Evolutionary conservation across 129 eudicot genomes (phyloP).

Genomic region (Heracleum sosnowskyi): DNA sequence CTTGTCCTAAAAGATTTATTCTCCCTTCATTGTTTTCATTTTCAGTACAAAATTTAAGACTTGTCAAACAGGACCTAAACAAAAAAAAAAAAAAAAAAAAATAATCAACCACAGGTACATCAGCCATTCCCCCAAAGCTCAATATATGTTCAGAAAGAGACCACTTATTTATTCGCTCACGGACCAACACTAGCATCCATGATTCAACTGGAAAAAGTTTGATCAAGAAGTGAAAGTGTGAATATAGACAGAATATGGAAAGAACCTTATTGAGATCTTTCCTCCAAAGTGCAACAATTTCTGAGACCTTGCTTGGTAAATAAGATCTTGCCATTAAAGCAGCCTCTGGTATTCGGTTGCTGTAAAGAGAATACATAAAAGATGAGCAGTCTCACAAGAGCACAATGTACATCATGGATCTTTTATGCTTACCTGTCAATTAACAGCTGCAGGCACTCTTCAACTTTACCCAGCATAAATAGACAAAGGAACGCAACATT

Average conservation of each 20-base stretch:
- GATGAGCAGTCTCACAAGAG: not conserved
- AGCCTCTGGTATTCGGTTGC: constrained; percentile 94
- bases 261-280: constrained; percentile 9
- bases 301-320: constrained; percentile 92
- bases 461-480: constrained; percentile 80
- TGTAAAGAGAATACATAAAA: constrained; percentile 15
- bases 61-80: no score
- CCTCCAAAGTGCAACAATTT: constrained; percentile 72
- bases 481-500: constrained; percentile 87
- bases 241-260: not conserved
- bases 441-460: constrained; percentile 84
- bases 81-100: no score
- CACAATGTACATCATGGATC: not conserved
- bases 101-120: no score
- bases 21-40: no score
- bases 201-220: not conserved
- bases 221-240: not conserved
- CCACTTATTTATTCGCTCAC: not conserved
- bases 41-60: no score
- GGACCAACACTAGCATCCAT: not conserved
- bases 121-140: not conserved
- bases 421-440: constrained; percentile 49
- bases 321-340: constrained; percentile 89
- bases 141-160: not conserved
- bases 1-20: no score